phyloP scores from a whole-genome alignment of 805 yeast genomes.

The Osmozyma mogii region DNA sequence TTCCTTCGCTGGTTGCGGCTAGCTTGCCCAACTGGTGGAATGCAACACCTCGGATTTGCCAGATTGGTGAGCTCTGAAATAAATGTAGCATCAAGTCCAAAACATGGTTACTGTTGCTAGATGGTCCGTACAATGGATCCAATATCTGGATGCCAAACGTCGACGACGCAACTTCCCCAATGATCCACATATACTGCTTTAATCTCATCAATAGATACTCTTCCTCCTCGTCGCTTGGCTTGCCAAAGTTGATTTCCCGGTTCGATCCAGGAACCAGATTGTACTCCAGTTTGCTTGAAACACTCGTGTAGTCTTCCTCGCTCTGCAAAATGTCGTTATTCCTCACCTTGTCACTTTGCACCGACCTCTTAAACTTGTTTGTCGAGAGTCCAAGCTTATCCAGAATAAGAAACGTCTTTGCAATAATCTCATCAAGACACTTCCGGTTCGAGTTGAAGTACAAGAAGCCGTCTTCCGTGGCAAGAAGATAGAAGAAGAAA shows the following conservation, averaged over 20 bases:
- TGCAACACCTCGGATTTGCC: constrained; percentile 69
- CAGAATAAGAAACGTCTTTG: constrained; percentile 10
- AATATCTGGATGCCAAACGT: constrained; percentile 51
- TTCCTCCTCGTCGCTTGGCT: constrained; percentile 22
- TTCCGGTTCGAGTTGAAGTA: constrained; percentile 37
- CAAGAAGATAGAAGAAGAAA: constrained; percentile 72
- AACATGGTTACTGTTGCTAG: constrained; percentile 18
- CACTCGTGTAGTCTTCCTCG: constrained; percentile 1
- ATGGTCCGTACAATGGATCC: constrained; percentile 23
- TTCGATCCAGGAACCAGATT: background rate
- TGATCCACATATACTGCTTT: constrained; percentile 79
- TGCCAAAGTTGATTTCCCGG: constrained; percentile 7
- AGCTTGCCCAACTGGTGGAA: constrained; percentile 72
- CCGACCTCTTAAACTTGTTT: background rate
- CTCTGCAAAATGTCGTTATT: background rate
- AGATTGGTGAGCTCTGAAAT: constrained; percentile 26
- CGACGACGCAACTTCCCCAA: constrained; percentile 75
- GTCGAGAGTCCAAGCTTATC: constrained; percentile 5
- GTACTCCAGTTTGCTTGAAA: constrained; percentile 1
- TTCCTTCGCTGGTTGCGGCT: constrained; percentile 67
- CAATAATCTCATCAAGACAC: constrained; percentile 31
- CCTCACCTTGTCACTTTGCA: constrained; percentile 1
- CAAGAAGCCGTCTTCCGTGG: constrained; percentile 72
- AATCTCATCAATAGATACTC: constrained; percentile 28
- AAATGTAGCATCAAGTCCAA: constrained; percentile 40